Percentiles rank a stretch among this genome's conserved stretches.
phyloP scores from a whole-genome alignment of 176 grass and related monocot species.

The Zea luxurians region DNA sequence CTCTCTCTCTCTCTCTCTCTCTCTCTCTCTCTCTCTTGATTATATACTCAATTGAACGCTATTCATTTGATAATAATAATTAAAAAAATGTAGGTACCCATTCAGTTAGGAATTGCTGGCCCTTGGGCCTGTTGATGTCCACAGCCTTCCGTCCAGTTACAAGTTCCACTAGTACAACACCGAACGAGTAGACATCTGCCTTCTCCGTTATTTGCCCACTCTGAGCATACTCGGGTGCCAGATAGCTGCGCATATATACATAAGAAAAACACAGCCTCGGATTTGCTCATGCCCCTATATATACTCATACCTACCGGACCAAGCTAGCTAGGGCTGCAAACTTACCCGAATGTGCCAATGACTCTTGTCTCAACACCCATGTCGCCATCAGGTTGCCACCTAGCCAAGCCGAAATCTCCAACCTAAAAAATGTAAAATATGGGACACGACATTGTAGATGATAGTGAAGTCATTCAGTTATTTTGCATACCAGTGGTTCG shows the following conservation, averaged over 20 bases:
- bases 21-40: no score
- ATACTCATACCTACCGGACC: no score
- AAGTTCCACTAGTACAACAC: slow-evolving; percentile 85
- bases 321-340: background rate
- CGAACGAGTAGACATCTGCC: slow-evolving; percentile 95
- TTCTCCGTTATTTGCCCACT: slow-evolving; percentile 97
- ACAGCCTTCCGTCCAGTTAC: slow-evolving; percentile 92
- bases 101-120: slow-evolving; percentile 96
- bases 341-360: slow-evolving; percentile 90
- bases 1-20: no score
- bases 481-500: slow-evolving; percentile 74
- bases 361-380: slow-evolving; percentile 89
- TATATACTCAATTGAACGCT: background rate
- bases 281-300: no score
- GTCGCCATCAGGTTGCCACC: slow-evolving; percentile 98
- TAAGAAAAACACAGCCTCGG: slow-evolving; percentile 9
- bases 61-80: background rate
- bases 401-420: slow-evolving; percentile 86
- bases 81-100: slow-evolving; percentile 42
- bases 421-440: slow-evolving; percentile 45
- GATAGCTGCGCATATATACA: slow-evolving; percentile 42
- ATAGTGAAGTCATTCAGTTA: background rate
- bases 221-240: slow-evolving; percentile 86
- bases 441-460: no score
- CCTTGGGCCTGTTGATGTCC: slow-evolving; percentile 93